These are phyloP conservation scores for Plasmopara muralis DNA, from an alignment of 352 stramenopile genomes.

Conservation along the genomic window DNA sequence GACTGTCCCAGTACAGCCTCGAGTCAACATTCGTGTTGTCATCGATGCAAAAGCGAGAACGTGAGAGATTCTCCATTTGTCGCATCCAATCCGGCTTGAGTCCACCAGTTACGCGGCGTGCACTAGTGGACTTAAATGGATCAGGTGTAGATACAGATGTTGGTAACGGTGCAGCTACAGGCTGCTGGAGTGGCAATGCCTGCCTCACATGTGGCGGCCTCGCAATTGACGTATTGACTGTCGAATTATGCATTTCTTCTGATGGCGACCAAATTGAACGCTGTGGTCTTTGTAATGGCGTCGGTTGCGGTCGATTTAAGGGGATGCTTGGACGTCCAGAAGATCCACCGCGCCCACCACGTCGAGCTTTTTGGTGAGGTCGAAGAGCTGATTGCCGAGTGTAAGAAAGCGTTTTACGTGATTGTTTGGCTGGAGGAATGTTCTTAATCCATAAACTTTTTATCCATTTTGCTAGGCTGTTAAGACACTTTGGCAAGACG, in stretches of 20 bases:
- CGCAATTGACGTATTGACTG: conserved; percentile 29
- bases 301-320: conserved; percentile 15
- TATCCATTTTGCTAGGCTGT: conserved; percentile 61
- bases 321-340: conserved; percentile 15
- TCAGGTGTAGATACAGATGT: no score
- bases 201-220: conserved; percentile 6
- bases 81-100: conserved; percentile 73
- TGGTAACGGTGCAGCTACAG: conserved; percentile 1
- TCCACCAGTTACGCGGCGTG: conserved; percentile 23
- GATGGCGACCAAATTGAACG: conserved; percentile 5
- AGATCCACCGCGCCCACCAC: conserved; percentile 18
- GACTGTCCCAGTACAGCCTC: conserved; percentile 36
- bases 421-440: conserved; percentile 23
- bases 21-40: conserved; percentile 44
- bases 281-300: conserved; percentile 18
- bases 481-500: conserved; percentile 37
- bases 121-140: conserved; percentile 4
- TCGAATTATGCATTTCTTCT: conserved; percentile 9
- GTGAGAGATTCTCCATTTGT: conserved; percentile 48
- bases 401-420: conserved; percentile 5
- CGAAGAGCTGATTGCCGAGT: neutral
- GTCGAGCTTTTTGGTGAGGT: conserved; percentile 15
- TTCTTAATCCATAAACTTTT: conserved; percentile 55
- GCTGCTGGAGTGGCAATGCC: conserved; percentile 3
- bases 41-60: conserved; percentile 56